Evolutionary conservation across 352 stramenopile species (phyloP).

Genomic region (Pythium graminicola): DNA sequence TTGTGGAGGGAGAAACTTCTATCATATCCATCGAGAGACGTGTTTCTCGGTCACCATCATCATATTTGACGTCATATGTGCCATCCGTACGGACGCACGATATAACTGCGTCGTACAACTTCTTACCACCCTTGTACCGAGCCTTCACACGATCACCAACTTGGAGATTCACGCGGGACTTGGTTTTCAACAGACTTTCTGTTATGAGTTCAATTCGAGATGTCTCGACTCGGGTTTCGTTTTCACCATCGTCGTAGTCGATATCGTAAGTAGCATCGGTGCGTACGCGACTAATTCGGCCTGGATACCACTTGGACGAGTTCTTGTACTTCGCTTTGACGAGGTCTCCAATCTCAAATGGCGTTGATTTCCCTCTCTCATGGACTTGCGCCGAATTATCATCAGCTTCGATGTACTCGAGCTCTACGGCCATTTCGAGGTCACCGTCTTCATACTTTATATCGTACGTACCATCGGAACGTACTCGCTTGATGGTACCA

Average conservation of each 20-base stretch:
- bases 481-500: constrained; percentile 44
- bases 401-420: constrained; percentile 29
- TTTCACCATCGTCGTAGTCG: constrained; percentile 62
- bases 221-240: constrained; percentile 22
- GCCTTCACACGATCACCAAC: constrained; percentile 45
- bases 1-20: too few species aligned
- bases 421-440: constrained; percentile 16
- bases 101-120: constrained; percentile 33
- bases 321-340: constrained; percentile 47
- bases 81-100: constrained; percentile 31
- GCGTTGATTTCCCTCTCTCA: background rate
- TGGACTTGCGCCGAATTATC: constrained; percentile 2
- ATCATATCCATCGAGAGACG: constrained; percentile 21
- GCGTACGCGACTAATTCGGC: constrained; percentile 43
- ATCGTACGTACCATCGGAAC: constrained; percentile 61
- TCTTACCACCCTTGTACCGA: constrained; percentile 57
- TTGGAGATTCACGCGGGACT: background rate
- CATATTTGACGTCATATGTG: constrained; percentile 44
- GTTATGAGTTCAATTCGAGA: constrained; percentile 5
- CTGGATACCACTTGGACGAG: constrained; percentile 37
- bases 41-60: constrained; percentile 32
- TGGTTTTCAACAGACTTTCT: background rate
- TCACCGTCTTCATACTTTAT: constrained; percentile 60
- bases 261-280: constrained; percentile 59
- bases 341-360: constrained; percentile 15